Evolutionary conservation across 192 early-diverging fungal species (phyloP).

Genomic region (Backusella australiensis): DNA sequence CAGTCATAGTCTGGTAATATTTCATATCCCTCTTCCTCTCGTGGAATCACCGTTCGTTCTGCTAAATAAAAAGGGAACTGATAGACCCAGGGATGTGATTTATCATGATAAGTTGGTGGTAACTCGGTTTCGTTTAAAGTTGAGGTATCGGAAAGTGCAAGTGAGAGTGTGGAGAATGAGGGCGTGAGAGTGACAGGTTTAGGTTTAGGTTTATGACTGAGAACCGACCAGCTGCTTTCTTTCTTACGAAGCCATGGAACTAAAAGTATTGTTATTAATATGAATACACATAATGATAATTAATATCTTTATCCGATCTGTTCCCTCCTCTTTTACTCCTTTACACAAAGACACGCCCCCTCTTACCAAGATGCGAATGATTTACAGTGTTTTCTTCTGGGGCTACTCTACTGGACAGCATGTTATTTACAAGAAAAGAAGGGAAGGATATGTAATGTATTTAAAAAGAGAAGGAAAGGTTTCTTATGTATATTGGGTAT

Average conservation of each 20-base stretch:
- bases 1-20: conserved; percentile 44
- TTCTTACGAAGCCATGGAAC: conserved; percentile 14
- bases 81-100: conserved; percentile 17
- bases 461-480: not conserved
- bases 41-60: not conserved
- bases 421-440: conserved; percentile 1
- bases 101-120: conserved; percentile 17
- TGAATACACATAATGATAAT: not conserved
- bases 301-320: not conserved
- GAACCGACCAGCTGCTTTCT: conserved; percentile 17
- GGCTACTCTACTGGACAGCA: not conserved
- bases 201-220: not conserved
- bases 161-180: not conserved
- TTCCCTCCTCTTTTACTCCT: not conserved
- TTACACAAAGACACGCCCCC: not conserved
- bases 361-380: not conserved
- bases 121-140: not conserved
- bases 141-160: not conserved
- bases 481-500: not conserved
- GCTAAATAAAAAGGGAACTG: not conserved
- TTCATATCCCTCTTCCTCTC: conserved; percentile 48
- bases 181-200: not conserved
- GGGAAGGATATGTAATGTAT: not conserved
- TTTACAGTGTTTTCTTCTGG: not conserved
- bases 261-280: not conserved